phyloP scores from a whole-genome alignment of 495 filamentous ascomycete genomes.

The Penicillium bovifimosum region DNA sequence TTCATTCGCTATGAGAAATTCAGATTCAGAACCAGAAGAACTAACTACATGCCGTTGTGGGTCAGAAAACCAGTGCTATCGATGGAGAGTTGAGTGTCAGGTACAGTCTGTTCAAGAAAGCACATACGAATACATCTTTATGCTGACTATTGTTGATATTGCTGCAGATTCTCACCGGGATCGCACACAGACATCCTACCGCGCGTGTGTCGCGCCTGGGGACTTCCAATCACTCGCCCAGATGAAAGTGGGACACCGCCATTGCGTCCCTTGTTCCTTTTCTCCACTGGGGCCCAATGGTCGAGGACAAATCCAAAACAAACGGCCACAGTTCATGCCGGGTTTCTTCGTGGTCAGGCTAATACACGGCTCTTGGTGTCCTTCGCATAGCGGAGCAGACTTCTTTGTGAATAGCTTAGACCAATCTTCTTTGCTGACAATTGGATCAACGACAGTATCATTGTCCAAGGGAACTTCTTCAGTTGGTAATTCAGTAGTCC shows the following conservation, averaged over 20 bases:
- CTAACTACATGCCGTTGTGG: too few relatives aligned
- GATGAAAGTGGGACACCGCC: slow-evolving; percentile 83
- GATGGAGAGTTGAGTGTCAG: too few relatives aligned
- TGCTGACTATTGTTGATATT: too few relatives aligned
- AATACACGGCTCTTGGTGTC: slow-evolving; percentile 79
- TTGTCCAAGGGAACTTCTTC: slow-evolving; percentile 5
- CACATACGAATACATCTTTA: too few relatives aligned
- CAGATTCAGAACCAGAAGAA: background rate
- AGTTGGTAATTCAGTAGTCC: background rate
- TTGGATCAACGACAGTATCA: slow-evolving; percentile 56
- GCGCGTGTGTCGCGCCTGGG: slow-evolving; percentile 8
- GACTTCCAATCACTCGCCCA: slow-evolving; percentile 82
- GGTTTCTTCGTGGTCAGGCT: slow-evolving; percentile 77
- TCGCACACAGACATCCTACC: background rate
- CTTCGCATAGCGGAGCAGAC: slow-evolving; percentile 68
- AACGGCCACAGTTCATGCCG: slow-evolving; percentile 74
- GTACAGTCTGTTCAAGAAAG: too few relatives aligned
- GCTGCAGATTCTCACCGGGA: background rate
- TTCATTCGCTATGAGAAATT: slow-evolving; percentile 7
- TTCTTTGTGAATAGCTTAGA: slow-evolving; percentile 75
- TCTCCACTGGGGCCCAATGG: slow-evolving; percentile 77
- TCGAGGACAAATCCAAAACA: slow-evolving; percentile 81
- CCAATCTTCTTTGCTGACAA: slow-evolving; percentile 79
- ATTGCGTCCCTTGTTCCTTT: slow-evolving; percentile 76
- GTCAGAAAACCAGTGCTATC: too few relatives aligned